phyloP scores from a whole-genome alignment of 805 yeast species.

The Pichia eremophila region DNA sequence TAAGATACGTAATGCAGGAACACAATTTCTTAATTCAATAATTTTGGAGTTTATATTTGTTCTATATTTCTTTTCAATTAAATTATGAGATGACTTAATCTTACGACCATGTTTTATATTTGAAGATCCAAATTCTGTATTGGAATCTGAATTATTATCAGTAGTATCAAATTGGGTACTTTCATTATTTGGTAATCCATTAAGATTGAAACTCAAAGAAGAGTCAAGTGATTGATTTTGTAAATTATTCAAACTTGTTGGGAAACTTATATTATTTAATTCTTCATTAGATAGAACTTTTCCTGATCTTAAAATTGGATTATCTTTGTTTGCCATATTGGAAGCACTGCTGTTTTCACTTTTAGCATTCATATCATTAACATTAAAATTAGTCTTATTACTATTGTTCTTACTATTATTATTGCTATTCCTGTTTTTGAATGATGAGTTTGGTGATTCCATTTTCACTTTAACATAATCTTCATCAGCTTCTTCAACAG shows the following conservation, averaged over 20 bases:
- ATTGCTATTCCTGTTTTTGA: not conserved
- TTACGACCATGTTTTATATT: conserved; percentile 25
- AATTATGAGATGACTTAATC: conserved; percentile 63
- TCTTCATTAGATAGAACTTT: not conserved
- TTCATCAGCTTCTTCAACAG: conserved; percentile 12
- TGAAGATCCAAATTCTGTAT: conserved; percentile 1
- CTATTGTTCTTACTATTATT: not conserved
- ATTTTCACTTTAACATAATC: conserved; percentile 4
- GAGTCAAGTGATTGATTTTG: not conserved
- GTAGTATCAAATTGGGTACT: conserved; percentile 4
- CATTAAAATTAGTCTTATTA: not conserved
- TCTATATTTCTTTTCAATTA: conserved; percentile 76
- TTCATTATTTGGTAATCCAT: not conserved
- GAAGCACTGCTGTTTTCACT: not conserved
- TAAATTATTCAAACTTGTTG: not conserved
- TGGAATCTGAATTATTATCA: conserved; percentile 4
- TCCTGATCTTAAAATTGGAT: not conserved
- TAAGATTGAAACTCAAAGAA: no score
- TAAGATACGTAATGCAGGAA: conserved; percentile 57
- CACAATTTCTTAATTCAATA: conserved; percentile 63
- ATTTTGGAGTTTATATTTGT: conserved; percentile 74
- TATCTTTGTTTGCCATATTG: not conserved
- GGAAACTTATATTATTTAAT: not conserved
- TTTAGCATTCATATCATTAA: not conserved
- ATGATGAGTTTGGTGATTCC: conserved; percentile 1